Conservation (phyloP, 164 flowering plant species). For the Aristolochia fimbriata region DNA sequence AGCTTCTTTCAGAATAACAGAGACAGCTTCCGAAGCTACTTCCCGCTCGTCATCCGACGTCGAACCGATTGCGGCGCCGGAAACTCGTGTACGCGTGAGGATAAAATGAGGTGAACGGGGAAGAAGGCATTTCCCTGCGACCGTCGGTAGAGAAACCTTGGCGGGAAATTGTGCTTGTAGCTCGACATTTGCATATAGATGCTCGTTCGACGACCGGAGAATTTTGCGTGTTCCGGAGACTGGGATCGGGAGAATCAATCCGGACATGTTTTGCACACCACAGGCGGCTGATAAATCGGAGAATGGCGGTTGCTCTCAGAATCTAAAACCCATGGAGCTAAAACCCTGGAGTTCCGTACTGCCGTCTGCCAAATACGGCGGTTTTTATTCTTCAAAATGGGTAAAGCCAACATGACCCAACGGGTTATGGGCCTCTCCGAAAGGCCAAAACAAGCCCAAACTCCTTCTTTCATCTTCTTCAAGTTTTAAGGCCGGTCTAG, state of each 20-base stretch:
- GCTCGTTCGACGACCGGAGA: neutral
- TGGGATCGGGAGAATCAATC: neutral
- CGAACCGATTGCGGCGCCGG: neutral
- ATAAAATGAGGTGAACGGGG: neutral
- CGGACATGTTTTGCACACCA: slow-evolving; percentile 1
- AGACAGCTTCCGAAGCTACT: slow-evolving; percentile 38
- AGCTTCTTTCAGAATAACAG: slow-evolving; percentile 29
- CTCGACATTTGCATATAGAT: neutral
- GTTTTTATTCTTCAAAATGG: too few species aligned
- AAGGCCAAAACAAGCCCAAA: too few species aligned
- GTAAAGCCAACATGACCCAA: too few species aligned
- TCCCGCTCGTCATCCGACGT: slow-evolving; percentile 2
- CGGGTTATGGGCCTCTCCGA: too few species aligned
- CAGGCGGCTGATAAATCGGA: neutral
- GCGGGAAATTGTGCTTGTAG: neutral
- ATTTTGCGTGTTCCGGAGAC: too few species aligned
- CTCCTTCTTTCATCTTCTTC: too few species aligned
- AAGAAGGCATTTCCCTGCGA: neutral
- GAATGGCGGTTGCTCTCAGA: too few species aligned
- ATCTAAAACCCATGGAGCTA: too few species aligned
- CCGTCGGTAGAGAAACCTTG: neutral
- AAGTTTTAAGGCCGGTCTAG: too few species aligned
- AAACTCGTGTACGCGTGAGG: neutral
- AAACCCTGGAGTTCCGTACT: too few species aligned
- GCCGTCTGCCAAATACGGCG: too few species aligned